These are phyloP conservation scores for Umbelopsis vinacea DNA, from an alignment of 192 early-diverging fungal species.

Conservation along the genomic window DNA sequence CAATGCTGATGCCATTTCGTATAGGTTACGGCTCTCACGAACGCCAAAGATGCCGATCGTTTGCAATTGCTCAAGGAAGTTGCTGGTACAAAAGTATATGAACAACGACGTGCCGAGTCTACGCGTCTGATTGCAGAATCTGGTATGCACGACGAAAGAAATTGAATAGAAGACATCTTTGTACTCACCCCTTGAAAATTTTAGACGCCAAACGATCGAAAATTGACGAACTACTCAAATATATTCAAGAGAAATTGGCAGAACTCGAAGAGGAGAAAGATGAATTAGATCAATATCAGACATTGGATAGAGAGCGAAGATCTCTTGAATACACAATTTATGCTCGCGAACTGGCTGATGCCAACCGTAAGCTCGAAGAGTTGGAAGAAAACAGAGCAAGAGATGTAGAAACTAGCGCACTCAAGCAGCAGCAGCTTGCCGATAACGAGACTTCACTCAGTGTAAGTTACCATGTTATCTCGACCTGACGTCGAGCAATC, in stretches of 20 bases:
- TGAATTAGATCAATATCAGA: conserved; percentile 88
- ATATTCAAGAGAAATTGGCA: conserved; percentile 85
- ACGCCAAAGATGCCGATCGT: conserved; percentile 91
- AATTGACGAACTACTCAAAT: conserved; percentile 86
- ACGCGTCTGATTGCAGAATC: conserved; percentile 93
- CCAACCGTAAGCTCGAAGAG: conserved; percentile 78
- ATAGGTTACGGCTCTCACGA: conserved; percentile 90
- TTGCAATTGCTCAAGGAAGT: conserved; percentile 94
- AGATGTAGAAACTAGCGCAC: conserved; percentile 38
- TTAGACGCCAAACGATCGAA: conserved; percentile 79
- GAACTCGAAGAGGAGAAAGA: conserved; percentile 95
- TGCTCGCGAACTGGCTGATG: conserved; percentile 83
- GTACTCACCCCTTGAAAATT: conserved; percentile 15
- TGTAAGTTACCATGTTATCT: conserved; percentile 29
- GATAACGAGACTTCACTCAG: conserved; percentile 28
- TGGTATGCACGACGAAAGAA: conserved; percentile 41
- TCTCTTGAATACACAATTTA: conserved; percentile 95
- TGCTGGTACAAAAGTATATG: conserved; percentile 97
- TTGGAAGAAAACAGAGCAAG: conserved; percentile 52
- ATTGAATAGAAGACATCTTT: not conserved
- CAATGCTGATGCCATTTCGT: not conserved
- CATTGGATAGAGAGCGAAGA: conserved; percentile 82
- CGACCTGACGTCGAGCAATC: not conserved
- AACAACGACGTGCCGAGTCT: conserved; percentile 87
- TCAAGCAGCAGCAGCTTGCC: conserved; percentile 24